These are phyloP conservation scores for Thraustochytrium sp. DNA, from an alignment of 352 stramenopile species.

Conservation along the genomic window DNA sequence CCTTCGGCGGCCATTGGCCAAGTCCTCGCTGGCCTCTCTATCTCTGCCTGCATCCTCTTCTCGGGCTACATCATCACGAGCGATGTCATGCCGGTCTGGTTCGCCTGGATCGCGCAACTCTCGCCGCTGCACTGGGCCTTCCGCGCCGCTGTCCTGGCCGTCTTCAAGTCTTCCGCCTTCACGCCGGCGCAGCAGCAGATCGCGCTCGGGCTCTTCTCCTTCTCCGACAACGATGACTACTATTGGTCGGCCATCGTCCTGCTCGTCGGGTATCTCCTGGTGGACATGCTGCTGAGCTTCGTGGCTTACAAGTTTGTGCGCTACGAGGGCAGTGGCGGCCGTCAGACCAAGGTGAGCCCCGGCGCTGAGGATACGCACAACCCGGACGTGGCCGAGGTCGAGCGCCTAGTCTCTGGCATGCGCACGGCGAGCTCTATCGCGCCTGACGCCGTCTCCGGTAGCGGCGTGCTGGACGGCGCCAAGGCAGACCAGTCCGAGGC, in stretches of 20 bases:
- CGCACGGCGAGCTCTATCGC: not conserved
- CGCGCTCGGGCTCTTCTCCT: constrained; percentile 50
- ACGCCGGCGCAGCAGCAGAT: not conserved
- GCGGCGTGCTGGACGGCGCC: not conserved
- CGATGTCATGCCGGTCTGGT: constrained; percentile 57
- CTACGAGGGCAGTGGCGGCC: not conserved
- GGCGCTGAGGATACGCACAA: constrained; percentile 11
- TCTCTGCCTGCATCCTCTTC: constrained; percentile 60
- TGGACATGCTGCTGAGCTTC: constrained; percentile 57
- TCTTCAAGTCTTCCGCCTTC: not conserved
- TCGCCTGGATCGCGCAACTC: constrained; percentile 67
- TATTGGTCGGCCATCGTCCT: constrained; percentile 62
- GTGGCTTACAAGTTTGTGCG: constrained; percentile 46
- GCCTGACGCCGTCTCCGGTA: not conserved
- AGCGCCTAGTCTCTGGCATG: too few species aligned
- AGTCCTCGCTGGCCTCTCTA: constrained; percentile 53
- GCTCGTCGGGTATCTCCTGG: constrained; percentile 53
- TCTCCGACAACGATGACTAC: constrained; percentile 57
- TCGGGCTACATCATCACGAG: constrained; percentile 61
- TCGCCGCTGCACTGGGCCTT: constrained; percentile 61
- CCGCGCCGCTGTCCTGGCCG: constrained; percentile 47
- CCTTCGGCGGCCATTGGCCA: constrained; percentile 58
- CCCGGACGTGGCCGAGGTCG: constrained; percentile 35
- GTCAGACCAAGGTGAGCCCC: not conserved
- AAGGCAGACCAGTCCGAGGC: not conserved